phyloP scores from a whole-genome alignment of 768 basidiomycete species.

The Tylopilus plumbeoviolaceoides region DNA sequence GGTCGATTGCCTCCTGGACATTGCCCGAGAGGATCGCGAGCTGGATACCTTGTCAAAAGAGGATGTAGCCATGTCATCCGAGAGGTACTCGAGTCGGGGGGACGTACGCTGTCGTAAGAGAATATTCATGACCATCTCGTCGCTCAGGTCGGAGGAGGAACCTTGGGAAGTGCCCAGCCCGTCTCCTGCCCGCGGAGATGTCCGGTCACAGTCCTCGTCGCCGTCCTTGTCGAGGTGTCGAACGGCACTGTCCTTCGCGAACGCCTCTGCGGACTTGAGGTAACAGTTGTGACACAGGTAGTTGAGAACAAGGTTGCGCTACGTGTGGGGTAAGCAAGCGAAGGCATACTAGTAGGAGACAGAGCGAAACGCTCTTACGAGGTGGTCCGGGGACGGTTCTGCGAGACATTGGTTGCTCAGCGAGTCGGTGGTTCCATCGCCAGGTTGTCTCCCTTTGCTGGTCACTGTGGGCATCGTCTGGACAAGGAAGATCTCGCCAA shows the following conservation, averaged over 20 bases:
- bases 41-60: slow-evolving; percentile 56
- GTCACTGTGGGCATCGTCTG: slow-evolving; percentile 17
- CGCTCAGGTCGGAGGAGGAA: slow-evolving; percentile 28
- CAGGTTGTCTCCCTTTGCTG: slow-evolving; percentile 17
- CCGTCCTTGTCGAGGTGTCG: slow-evolving; percentile 67
- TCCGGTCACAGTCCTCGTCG: slow-evolving; percentile 45
- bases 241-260: slow-evolving; percentile 58
- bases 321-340: slow-evolving; percentile 6
- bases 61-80: background rate
- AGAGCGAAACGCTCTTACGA: slow-evolving; percentile 32
- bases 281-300: slow-evolving; percentile 76
- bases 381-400: slow-evolving; percentile 39
- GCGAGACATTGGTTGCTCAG: slow-evolving; percentile 24
- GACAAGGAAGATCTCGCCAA: background rate
- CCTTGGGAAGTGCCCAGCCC: slow-evolving; percentile 10
- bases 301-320: slow-evolving; percentile 70
- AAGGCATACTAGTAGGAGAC: slow-evolving; percentile 3
- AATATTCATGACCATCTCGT: slow-evolving; percentile 42
- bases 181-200: slow-evolving; percentile 19
- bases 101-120: slow-evolving; percentile 52
- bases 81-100: background rate
- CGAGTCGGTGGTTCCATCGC: slow-evolving; percentile 1
- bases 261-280: slow-evolving; percentile 65
- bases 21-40: slow-evolving; percentile 66
- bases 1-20: slow-evolving; percentile 64